Base-by-base conservation (phyloP, 106 monocot genomes). In the Dendrobium huoshanense region DNA sequence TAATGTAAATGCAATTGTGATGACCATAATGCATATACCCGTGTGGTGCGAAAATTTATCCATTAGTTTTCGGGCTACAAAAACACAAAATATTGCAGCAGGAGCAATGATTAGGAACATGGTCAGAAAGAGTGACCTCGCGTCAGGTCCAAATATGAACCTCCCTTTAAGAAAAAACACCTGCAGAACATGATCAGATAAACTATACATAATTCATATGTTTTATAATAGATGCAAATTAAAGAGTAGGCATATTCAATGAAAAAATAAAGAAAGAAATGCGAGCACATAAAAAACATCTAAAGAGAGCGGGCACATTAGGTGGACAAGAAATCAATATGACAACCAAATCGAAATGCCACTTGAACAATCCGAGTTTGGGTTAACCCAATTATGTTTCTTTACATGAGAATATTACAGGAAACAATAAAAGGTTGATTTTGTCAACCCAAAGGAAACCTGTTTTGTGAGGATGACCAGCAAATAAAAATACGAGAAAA, bases 71-170 rank as follows among this genome's bases (percentile, higher is more conserved):
- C 85, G 86, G 65, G 91, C 94, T 59, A 95, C 92, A 72, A 90
- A 92, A 55, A 83, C 84, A 77, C 91, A 95, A 82, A 95, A 95
- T 17, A 95, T 79, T 33, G 82, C 33, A 3, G 83, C 80, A 33
- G 94, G 94, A 17, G 87, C 91, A 41, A 91, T 83, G 78, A 95
- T 90, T 18, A 95, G 90, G 82, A 88, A 90, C 47, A 95, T 85
- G 41, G 94, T 95, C 31, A 95, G 81, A 80, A 90, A 92, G 61
- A 95, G 67, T 25, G 90, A 91, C 79, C 90, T 90, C 77, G 86
- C 91, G 84, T 92, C 91, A 81, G 94, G 94, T 70, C 94, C 94
- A 84, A 92, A 95, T 85, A 95, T 90, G 24, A 95, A 83, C 72
- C 91, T 88, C 75, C 94, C 94, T 67, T 83, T 55, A 56, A 95